Evolutionary conservation across 805 yeast genomes (phyloP), one percentile per base, ranked within the genome.

Genomic region (Sugiyamaella boreocaroliniensis): DNA sequence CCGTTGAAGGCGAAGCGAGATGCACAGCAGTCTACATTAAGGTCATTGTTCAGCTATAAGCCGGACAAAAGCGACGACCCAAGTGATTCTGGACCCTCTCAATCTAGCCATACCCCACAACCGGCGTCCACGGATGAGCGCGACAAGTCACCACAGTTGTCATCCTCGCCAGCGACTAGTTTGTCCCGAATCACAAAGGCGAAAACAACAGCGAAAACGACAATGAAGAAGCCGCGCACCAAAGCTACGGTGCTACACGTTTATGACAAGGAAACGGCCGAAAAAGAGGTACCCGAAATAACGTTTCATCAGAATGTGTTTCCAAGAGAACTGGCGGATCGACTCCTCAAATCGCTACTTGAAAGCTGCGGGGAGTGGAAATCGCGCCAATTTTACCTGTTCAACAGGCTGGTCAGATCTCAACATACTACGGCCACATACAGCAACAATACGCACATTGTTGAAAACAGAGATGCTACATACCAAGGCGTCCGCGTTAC

Each of bases 321-420:
- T 2, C 84, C 87, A 0, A 54, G 64, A 0, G 71, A 73, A 0
- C 53, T 79, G 8, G 80, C 88, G 0, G 72, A 77, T 29, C 58
- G 59, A 0, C 60, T 84, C 1, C 65, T 83, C 1, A 50, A 61
- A 11, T 69, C 71, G 16, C 67, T 83, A 12, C 52, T 77, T 55
- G 64, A 70, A 1, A 79, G 76, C 40, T 65, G 71, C 4, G 59
- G 69, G 0, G 51, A 57, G 0, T 80, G 81, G 69, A 59, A 57
- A 0, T 64, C 69, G 8, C 72, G 75, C 20, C 70, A 74, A 57
- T 86, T 86, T 62, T 74, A 78, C 53, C 68, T 86, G 9, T 85
- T 84, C 58, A 89, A 84, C 1, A 78, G 82, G 15, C 65, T 72
- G 48, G 85, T 87, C 48, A 63, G 61, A 6, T 80, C 90, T 1